These are phyloP conservation scores for Grosmannia serpens DNA, from an alignment of 2,329 filamentous ascomycete species.

Conservation along the genomic window DNA sequence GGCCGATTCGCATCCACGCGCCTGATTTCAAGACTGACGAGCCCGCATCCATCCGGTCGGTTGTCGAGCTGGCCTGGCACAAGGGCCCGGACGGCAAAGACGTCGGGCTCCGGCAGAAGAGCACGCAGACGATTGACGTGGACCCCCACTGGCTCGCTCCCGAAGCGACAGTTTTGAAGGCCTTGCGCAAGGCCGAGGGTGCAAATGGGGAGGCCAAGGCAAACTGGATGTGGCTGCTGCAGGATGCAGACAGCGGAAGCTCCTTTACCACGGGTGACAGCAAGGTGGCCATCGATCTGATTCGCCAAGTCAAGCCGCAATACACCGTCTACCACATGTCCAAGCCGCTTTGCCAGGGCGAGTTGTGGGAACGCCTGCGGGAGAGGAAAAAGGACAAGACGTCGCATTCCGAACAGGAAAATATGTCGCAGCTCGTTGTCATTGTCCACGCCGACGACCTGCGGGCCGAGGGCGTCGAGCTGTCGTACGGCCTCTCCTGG, in stretches of 20 bases:
- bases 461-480: background rate
- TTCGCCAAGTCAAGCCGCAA: background rate
- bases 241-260: background rate
- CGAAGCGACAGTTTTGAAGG: background rate
- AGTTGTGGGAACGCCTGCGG: background rate
- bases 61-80: background rate
- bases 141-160: background rate
- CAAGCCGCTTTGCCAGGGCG: background rate
- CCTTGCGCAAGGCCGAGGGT: background rate
- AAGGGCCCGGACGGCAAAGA: background rate
- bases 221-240: background rate
- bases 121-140: background rate
- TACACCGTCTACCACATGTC: background rate
- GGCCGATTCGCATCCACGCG: background rate
- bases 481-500: background rate
- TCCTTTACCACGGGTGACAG: background rate
- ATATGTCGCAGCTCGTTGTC: background rate
- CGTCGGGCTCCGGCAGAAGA: background rate
- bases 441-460: background rate
- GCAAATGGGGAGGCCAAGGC: too few species aligned
- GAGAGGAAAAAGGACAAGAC: too few species aligned
- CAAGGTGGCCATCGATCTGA: background rate
- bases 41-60: background rate
- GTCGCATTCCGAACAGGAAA: background rate
- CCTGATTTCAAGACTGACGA: background rate